Evolutionary conservation across 169 alveolate genomes (phyloP), one percentile per base, ranked within the genome.

Genomic region (Plasmodium sp.): DNA sequence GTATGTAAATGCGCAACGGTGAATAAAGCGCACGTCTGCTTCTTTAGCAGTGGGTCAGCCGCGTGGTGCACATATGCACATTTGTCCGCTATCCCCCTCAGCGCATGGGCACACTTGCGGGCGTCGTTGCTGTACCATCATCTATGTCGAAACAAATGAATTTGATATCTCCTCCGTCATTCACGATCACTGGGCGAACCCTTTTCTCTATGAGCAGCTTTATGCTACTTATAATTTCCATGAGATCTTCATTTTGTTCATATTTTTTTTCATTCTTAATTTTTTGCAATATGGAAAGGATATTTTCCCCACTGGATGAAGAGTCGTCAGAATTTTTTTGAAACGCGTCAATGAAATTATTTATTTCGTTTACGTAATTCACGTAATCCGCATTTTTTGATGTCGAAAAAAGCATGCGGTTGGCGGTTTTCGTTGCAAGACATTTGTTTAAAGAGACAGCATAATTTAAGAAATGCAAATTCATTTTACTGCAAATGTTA

Each of bases 141-240:
- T 93, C 95, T 27, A 96, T 92, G 58, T 96, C 97, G 74, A 93
- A 96, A 33, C 97, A 95, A 14, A 96, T 79, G 80, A 96, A 96
- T 33, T 93, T 80, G 34, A 96, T 96, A 77, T 96, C 97, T 16
- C 97, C 97, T 12, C 97, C 97, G 71, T 96, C 97, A 94, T 96
- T 96, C 79, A 93, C 94, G 34, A 96, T 92, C 14, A 96, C 96
- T 43, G 97, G 97, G 41, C 95, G 84, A 58, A 96, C 96, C 48
- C 97, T 93, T 83, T 96, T 96, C 34, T 96, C 97, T 14, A 96
- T 93, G 77, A 96, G 86, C 48, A 96, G 54, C 84, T 95, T 96
- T 84, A 96, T 95, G 85, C 96, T 88, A 43, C 96, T 95, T 56
- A 96, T 96, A 39, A 95, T 93, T 92, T 96, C 97, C 90, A 88